A percentile compares a stretch with the other conserved stretches of the same genome.
Evolutionary conservation across 352 stramenopile species (phyloP).

Genomic region (Globisporangium perplexum): DNA sequence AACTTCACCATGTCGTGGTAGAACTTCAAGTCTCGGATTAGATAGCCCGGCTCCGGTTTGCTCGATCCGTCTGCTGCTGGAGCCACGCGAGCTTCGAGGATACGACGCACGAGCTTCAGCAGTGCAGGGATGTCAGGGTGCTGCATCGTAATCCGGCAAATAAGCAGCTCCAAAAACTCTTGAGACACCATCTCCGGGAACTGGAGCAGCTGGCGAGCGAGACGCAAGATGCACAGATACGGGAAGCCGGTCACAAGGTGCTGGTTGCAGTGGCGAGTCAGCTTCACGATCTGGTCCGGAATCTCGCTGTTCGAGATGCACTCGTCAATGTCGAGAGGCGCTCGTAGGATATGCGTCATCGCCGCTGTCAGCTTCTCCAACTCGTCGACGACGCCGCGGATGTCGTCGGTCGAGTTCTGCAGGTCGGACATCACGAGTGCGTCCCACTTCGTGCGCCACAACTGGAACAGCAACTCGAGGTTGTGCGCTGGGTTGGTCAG

Average conservation of each 20-base stretch:
- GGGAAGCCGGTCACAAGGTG: constrained; percentile 63
- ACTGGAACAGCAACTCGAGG: constrained; percentile 65
- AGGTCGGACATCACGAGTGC: constrained; percentile 56
- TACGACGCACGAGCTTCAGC: constrained; percentile 65
- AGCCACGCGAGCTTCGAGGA: constrained; percentile 53
- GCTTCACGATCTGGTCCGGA: constrained; percentile 66
- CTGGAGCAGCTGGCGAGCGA: constrained; percentile 58
- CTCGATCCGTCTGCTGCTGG: constrained; percentile 20
- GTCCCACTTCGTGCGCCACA: constrained; percentile 59
- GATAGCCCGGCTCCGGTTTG: constrained; percentile 32
- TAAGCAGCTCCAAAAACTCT: constrained; percentile 69
- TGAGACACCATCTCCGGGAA: constrained; percentile 60
- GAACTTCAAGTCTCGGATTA: constrained; percentile 64
- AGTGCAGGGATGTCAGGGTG: constrained; percentile 64
- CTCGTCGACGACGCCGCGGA: constrained; percentile 41
- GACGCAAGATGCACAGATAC: constrained; percentile 56
- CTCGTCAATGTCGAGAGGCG: constrained; percentile 62
- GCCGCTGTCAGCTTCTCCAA: constrained; percentile 69
- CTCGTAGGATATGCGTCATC: constrained; percentile 62
- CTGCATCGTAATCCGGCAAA: constrained; percentile 63
- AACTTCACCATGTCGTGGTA: constrained; percentile 55
- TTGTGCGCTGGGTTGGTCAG: constrained; percentile 77
- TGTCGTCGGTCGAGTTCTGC: constrained; percentile 43
- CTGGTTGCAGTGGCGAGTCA: constrained; percentile 71
- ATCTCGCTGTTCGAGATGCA: constrained; percentile 62